These are phyloP conservation scores for Euryodendron excelsum DNA, from an alignment of 148 eudicot genomes.

Conservation along the genomic window DNA sequence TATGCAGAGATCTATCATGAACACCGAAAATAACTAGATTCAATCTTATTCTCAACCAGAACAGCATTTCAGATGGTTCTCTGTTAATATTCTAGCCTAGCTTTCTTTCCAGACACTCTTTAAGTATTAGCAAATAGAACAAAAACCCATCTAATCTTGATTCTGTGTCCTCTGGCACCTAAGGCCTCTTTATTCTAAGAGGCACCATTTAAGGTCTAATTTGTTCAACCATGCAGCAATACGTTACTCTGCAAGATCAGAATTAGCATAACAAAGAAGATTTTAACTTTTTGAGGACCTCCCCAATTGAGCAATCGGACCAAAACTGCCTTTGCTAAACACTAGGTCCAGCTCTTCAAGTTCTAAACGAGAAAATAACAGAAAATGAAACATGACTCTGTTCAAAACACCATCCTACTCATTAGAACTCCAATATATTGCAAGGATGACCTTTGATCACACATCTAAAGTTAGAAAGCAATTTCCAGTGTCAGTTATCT, in stretches of 20 bases:
- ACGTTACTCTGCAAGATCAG: too few species aligned
- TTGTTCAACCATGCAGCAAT: background rate
- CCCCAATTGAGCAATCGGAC: background rate
- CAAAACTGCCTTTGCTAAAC: background rate
- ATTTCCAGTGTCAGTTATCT: background rate
- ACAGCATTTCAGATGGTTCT: background rate
- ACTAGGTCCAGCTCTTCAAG: background rate
- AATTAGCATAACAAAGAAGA: too few species aligned
- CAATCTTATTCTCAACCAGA: background rate
- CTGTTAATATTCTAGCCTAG: background rate
- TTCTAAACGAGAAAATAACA: background rate
- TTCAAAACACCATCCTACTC: too few species aligned
- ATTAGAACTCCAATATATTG: too few species aligned
- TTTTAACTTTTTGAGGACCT: background rate
- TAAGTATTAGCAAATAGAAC: background rate
- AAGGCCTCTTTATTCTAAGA: background rate
- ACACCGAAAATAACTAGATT: background rate
- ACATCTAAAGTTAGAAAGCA: constrained; percentile 2
- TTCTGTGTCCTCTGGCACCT: background rate
- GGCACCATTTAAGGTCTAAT: background rate
- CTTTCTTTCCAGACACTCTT: background rate
- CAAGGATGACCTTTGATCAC: background rate
- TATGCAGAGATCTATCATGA: too few species aligned
- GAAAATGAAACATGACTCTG: background rate
- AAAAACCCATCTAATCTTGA: background rate